Conservation (phyloP, 1,284 basidiomycete genomes). For the Cryptococcus sp. region DNA sequence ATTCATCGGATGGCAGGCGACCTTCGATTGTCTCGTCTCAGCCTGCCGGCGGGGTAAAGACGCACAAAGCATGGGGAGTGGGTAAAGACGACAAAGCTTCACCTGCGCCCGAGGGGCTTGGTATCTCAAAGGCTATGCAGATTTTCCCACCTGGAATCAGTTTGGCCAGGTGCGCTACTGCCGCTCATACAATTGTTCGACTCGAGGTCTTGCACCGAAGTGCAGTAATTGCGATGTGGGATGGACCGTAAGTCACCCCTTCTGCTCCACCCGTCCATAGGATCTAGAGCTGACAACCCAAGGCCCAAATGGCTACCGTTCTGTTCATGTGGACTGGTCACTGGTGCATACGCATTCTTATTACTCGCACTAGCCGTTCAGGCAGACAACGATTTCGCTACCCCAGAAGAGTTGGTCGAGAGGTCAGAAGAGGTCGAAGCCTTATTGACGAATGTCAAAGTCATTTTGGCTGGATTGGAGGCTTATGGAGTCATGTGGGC, state of each 20-base stretch:
- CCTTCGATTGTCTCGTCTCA: slow-evolving; percentile 1
- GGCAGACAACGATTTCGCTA: slow-evolving; percentile 35
- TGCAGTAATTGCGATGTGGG: slow-evolving; percentile 43
- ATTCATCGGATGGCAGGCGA: slow-evolving; percentile 3
- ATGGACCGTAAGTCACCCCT: slow-evolving; percentile 34
- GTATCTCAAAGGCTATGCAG: slow-evolving; percentile 4
- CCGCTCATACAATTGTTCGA: slow-evolving; percentile 47
- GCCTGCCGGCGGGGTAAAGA: slow-evolving; percentile 9
- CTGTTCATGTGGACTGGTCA: slow-evolving; percentile 48
- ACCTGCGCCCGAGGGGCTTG: slow-evolving; percentile 1
- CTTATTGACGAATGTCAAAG: slow-evolving; percentile 47
- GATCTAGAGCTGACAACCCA: not conserved
- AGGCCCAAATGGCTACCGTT: slow-evolving; percentile 48
- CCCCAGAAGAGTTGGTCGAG: slow-evolving; percentile 16
- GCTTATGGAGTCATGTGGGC: slow-evolving; percentile 49
- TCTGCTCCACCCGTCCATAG: not conserved
- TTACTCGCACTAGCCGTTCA: slow-evolving; percentile 47
- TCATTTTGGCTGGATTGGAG: slow-evolving; percentile 47
- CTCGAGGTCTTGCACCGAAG: slow-evolving; percentile 47
- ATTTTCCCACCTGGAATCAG: slow-evolving; percentile 48
- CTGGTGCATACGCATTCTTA: slow-evolving; percentile 46
- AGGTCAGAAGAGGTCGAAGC: slow-evolving; percentile 41
- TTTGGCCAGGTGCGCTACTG: slow-evolving; percentile 44
- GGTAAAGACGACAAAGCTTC: slow-evolving; percentile 27
- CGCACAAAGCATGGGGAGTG: slow-evolving; percentile 47